Evolutionary conservation across 192 early-diverging fungal genomes (phyloP).

Genomic region (Rhizoclosmatium sp.): DNA sequence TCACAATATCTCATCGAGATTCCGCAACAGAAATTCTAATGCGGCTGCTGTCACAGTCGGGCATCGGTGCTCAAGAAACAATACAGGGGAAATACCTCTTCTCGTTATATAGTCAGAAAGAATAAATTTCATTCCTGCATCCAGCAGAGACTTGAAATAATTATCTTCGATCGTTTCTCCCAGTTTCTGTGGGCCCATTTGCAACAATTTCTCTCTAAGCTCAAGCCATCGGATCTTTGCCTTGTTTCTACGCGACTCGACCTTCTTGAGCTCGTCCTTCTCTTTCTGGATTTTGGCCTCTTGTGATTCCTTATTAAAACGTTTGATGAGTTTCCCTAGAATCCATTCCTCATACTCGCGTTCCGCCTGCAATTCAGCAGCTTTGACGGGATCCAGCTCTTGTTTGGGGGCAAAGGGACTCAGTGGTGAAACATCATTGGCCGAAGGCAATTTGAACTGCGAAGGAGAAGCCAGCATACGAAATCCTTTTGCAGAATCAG

Average conservation of each 20-base stretch:
- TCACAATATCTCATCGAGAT: constrained; percentile 8
- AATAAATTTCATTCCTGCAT: neutral
- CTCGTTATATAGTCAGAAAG: neutral
- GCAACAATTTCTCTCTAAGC: neutral
- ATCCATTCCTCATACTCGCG: neutral
- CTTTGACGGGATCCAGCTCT: neutral
- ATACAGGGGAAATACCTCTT: neutral
- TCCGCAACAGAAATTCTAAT: neutral
- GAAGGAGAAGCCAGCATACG: neutral
- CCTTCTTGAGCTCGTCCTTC: neutral
- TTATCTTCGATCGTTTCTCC: neutral
- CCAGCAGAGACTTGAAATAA: neutral
- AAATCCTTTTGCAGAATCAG: neutral
- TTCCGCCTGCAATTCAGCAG: neutral
- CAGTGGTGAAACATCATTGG: neutral
- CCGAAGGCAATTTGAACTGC: neutral
- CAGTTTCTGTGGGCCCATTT: neutral
- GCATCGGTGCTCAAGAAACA: constrained; percentile 12
- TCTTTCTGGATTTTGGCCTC: neutral
- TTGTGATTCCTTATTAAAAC: neutral
- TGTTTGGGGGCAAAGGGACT: neutral
- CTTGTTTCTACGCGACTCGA: neutral
- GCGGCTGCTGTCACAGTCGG: neutral
- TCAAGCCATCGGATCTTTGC: neutral
- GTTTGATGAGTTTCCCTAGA: neutral